A percentile compares a stretch with the other conserved stretches of the same genome.
Evolutionary conservation across 2,329 filamentous ascomycete species (phyloP).

Genomic region (Stachybotrys elegans): DNA sequence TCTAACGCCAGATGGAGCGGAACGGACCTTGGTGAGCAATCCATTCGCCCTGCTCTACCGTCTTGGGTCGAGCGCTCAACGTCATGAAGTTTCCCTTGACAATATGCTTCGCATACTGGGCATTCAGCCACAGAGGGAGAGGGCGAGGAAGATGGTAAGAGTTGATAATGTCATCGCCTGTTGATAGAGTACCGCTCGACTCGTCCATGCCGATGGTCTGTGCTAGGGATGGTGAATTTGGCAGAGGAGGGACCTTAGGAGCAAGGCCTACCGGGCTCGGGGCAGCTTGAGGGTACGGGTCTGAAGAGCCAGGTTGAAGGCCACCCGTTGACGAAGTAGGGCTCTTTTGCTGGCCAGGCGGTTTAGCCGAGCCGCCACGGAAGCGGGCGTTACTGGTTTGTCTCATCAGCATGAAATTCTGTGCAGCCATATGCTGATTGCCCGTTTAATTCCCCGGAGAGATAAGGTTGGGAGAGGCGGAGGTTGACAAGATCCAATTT

Average conservation of each 20-base stretch:
- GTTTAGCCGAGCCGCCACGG: slow-evolving; percentile 49
- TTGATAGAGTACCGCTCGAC: slow-evolving; percentile 40
- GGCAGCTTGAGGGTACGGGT: slow-evolving; percentile 38
- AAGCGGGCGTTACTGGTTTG: too few species aligned
- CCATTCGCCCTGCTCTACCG: slow-evolving; percentile 93
- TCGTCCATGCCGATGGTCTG: slow-evolving; percentile 67
- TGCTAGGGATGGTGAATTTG: slow-evolving; percentile 58
- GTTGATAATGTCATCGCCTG: slow-evolving; percentile 50
- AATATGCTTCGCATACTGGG: slow-evolving; percentile 74
- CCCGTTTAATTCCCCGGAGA: too few species aligned
- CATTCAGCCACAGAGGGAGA: slow-evolving; percentile 69
- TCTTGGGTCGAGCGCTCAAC: slow-evolving; percentile 84
- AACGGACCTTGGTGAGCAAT: slow-evolving; percentile 82
- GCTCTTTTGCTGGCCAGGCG: slow-evolving; percentile 47
- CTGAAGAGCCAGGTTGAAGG: slow-evolving; percentile 42
- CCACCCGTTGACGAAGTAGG: slow-evolving; percentile 42
- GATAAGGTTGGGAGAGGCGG: too few species aligned
- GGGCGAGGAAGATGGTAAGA: slow-evolving; percentile 61
- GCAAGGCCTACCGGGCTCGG: slow-evolving; percentile 48
- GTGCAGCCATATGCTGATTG: too few species aligned
- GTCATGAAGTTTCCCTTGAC: slow-evolving; percentile 99
- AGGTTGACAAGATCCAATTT: too few species aligned
- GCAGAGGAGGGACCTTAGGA: slow-evolving; percentile 56
- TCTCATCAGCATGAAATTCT: too few species aligned
- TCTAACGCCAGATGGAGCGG: neutral